These are phyloP conservation scores for Pelargonium australe DNA, from an alignment of 441 rosid species.

Conservation along the genomic window DNA sequence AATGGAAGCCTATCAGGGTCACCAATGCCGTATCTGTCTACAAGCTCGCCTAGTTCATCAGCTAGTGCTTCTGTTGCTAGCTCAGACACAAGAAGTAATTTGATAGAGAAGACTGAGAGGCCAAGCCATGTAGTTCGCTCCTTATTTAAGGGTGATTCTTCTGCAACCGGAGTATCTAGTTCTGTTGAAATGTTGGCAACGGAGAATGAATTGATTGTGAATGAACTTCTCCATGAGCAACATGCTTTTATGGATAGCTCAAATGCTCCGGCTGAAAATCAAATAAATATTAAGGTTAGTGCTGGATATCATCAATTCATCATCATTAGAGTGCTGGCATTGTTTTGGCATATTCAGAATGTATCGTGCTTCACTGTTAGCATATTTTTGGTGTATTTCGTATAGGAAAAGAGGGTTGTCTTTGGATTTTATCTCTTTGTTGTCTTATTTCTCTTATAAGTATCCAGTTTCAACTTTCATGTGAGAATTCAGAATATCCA, in stretches of 20 bases:
- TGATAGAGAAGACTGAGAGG: constrained; percentile 28
- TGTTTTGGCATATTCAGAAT: too few relatives aligned
- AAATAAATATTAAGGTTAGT: constrained; percentile 53
- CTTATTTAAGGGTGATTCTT: constrained; percentile 42
- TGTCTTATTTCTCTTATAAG: too few relatives aligned
- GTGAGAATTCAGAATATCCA: too few relatives aligned
- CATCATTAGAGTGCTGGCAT: too few relatives aligned
- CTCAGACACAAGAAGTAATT: constrained; percentile 24
- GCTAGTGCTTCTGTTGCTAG: constrained; percentile 29
- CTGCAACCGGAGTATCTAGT: constrained; percentile 26
- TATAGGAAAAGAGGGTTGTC: too few relatives aligned
- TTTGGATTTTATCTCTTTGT: too few relatives aligned
- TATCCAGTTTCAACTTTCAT: too few relatives aligned
- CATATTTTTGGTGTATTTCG: too few relatives aligned
- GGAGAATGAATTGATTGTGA: constrained; percentile 77
- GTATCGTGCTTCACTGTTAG: too few relatives aligned
- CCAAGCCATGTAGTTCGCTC: constrained; percentile 51
- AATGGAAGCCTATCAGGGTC: constrained; percentile 57
- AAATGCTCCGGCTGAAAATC: constrained; percentile 30
- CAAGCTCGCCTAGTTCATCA: constrained; percentile 36
- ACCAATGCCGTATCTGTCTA: constrained; percentile 33
- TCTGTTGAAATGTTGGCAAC: constrained; percentile 24
- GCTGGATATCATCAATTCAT: not conserved
- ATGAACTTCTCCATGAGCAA: constrained; percentile 59
- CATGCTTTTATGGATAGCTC: constrained; percentile 39